Evolutionary conservation across 2,329 filamentous ascomycete genomes (phyloP), one percentile per base, ranked within the genome.

Genomic region (Akanthomyces muscarius): DNA sequence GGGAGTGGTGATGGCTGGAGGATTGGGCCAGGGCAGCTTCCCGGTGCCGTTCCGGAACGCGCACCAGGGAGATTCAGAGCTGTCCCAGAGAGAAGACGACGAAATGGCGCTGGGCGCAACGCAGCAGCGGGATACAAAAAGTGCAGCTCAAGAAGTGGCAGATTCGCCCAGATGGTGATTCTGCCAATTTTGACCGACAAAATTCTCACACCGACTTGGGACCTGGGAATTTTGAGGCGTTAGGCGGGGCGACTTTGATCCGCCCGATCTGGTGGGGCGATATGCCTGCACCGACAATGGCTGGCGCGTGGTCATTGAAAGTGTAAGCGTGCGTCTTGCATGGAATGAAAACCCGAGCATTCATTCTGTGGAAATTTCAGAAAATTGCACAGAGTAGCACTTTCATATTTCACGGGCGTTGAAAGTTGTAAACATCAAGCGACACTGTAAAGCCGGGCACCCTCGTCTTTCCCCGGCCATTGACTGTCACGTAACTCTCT

Each of bases 131-230:
- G 18, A 51, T 50, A 7, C 36, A 16, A 38, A 56, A 36, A 56
- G 52, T 52, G 54, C 25, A 58, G 33, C 25, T 62, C 45, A 14
- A 41, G 56, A 53, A 60, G 61, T 60, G 64, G 64, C 61, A 65
- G 55, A 61, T 70, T 68, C 66, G 66, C 66, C 63, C 63, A 68
- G 65, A 63, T 63, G 66, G 62, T 60, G 67, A 76, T 77, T 77
- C 75, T 77, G 75, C 75, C 75, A 70, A 68, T 67, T 59, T 68
- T 76, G 71, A 76, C 74, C 74, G 74, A 76, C 75, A 76, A 77
- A 75, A 75, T 75, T 76, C 70, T 75, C 69, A 74, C 73, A 76
- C 74, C 74, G 74, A 74, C 72, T 73, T 64, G 48, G 55, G 45
- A 4, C 21, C 6, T 48, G 28, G n/a, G 21, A 53, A 54, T 45